phyloP scores from a whole-genome alignment of 2,329 filamentous ascomycete species.

The Fusarium sp. region DNA sequence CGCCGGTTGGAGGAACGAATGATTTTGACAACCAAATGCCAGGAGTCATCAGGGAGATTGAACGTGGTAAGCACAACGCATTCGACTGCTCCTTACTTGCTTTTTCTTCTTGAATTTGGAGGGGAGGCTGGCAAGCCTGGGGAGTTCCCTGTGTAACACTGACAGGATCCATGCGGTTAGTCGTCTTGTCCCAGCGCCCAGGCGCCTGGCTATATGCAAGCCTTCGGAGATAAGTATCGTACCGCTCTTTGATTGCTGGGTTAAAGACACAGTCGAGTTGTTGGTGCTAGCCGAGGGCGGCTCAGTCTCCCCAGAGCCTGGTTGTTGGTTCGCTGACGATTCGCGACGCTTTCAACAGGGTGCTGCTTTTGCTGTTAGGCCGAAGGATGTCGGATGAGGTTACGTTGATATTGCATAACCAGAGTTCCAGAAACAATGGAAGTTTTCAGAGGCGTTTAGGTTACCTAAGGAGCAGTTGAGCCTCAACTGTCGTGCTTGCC shows the following conservation, averaged over 20 bases:
- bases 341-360: background rate
- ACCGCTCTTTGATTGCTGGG: slow-evolving; percentile 10
- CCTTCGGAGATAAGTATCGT: slow-evolving; percentile 27
- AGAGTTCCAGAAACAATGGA: slow-evolving; percentile 22
- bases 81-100: slow-evolving; percentile 7
- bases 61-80: slow-evolving; percentile 13
- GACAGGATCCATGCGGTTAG: slow-evolving; percentile 3
- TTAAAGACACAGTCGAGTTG: slow-evolving; percentile 12
- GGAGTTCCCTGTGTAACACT: background rate
- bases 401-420: background rate
- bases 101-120: slow-evolving; percentile 9
- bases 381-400: background rate
- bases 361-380: background rate
- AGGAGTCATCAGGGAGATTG: slow-evolving; percentile 8
- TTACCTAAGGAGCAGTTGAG: slow-evolving; percentile 15
- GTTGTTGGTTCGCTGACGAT: slow-evolving; percentile 16
- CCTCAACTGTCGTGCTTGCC: slow-evolving; percentile 9
- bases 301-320: slow-evolving; percentile 17
- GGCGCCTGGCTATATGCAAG: slow-evolving; percentile 22
- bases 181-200: slow-evolving; percentile 15
- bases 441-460: slow-evolving; percentile 5
- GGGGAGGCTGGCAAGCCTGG: background rate
- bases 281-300: slow-evolving; percentile 6
- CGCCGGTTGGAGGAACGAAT: slow-evolving; percentile 18
- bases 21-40: slow-evolving; percentile 6